Conservation (phyloP, 176 grass and related monocot species). For the Carex scoparia region DNA sequence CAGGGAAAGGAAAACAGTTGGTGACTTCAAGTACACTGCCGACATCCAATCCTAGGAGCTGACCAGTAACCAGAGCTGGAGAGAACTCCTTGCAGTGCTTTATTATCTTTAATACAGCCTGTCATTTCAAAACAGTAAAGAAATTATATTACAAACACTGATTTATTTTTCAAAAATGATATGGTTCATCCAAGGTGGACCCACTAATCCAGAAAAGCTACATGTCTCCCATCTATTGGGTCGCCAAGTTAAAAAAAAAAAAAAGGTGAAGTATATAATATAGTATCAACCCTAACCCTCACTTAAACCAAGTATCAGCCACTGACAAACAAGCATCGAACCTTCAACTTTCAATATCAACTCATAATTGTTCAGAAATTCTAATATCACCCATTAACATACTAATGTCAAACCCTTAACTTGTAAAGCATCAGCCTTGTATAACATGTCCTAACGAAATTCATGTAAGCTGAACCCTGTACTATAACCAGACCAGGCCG, state of each 20-base stretch:
- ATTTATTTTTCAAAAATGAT: neutral
- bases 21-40: slow-evolving; percentile 96
- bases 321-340: neutral
- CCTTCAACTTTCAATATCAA: neutral
- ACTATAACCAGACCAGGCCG: neutral
- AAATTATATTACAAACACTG: neutral
- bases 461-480: neutral
- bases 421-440: neutral
- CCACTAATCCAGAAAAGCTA: neutral
- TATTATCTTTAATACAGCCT: slow-evolving; percentile 92
- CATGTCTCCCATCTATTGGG: neutral
- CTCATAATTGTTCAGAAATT: neutral
- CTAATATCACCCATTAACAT: neutral
- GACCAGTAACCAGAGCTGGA: slow-evolving; percentile 85
- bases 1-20: slow-evolving; percentile 98
- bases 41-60: slow-evolving; percentile 98
- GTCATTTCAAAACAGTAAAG: slow-evolving; percentile 12
- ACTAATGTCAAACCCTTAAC: neutral
- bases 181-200: neutral
- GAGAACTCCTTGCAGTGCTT: slow-evolving; percentile 97
- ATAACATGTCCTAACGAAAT: neutral
- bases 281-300: neutral
- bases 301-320: neutral
- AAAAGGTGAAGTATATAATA: neutral
- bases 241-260: neutral